phyloP scores from a whole-genome alignment of 805 yeast genomes.

The Tetrapisispora nanseiensis region DNA sequence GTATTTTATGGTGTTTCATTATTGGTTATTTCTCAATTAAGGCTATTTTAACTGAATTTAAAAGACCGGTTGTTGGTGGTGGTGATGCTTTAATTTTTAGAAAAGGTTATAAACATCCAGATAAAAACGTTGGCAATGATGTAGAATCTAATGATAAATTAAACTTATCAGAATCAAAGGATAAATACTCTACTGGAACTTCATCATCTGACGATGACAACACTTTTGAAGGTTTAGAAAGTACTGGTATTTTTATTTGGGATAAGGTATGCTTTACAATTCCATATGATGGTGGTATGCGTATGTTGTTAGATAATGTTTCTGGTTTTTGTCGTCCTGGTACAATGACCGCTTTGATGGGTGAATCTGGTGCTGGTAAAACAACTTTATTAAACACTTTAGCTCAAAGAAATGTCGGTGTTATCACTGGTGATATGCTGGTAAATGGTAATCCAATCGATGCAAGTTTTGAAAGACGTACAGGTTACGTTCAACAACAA shows the following conservation, averaged over 20 bases:
- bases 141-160: slow-evolving; percentile 13
- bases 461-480: slow-evolving; percentile 41
- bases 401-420: slow-evolving; percentile 44
- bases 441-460: slow-evolving; percentile 45
- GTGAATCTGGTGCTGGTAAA: slow-evolving; percentile 59
- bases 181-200: slow-evolving; percentile 9
- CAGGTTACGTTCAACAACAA: slow-evolving; percentile 50
- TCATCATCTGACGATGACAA: slow-evolving; percentile 5
- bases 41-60: slow-evolving; percentile 17
- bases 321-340: slow-evolving; percentile 44
- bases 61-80: slow-evolving; percentile 22
- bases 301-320: slow-evolving; percentile 44
- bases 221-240: slow-evolving; percentile 20
- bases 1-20: slow-evolving; percentile 45
- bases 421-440: slow-evolving; percentile 46
- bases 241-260: slow-evolving; percentile 28
- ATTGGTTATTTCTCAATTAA: slow-evolving; percentile 15
- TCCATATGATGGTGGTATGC: slow-evolving; percentile 30
- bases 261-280: slow-evolving; percentile 28
- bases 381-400: slow-evolving; percentile 47
- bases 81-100: slow-evolving; percentile 40
- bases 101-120: slow-evolving; percentile 34
- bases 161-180: slow-evolving; percentile 10
- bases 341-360: slow-evolving; percentile 52
- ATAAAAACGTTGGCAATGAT: slow-evolving; percentile 5